These are phyloP conservation scores for Apium graveolens DNA, from an alignment of 129 eudicot genomes.

Conservation along the genomic window DNA sequence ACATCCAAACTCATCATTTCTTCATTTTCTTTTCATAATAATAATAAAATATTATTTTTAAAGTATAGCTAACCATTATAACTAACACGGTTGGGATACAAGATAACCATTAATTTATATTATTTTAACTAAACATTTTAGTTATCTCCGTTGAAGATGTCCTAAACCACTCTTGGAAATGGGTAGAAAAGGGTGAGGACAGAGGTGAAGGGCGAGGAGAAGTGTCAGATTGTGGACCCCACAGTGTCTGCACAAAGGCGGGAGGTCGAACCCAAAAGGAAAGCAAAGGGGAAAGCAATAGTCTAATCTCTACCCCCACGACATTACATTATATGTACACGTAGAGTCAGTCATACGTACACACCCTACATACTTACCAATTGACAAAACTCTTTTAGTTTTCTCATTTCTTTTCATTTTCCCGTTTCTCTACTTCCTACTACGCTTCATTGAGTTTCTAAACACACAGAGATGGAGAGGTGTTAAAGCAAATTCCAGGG, in stretches of 20 bases:
- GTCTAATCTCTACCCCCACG: neutral
- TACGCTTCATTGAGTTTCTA: neutral
- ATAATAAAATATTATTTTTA: too few species aligned
- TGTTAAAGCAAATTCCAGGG: neutral
- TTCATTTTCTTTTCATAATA: too few species aligned
- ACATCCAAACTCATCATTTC: too few species aligned
- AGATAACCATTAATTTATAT: too few species aligned
- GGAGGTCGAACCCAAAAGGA: neutral
- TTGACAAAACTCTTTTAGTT: neutral
- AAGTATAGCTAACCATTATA: too few species aligned
- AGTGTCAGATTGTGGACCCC: neutral
- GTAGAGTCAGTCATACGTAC: neutral
- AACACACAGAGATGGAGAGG: neutral
- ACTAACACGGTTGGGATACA: too few species aligned
- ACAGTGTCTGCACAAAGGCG: slow-evolving; percentile 1
- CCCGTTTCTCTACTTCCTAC: neutral
- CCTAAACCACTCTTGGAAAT: too few species aligned
- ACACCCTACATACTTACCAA: neutral
- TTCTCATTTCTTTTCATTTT: neutral
- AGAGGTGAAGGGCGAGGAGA: neutral
- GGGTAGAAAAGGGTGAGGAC: too few species aligned
- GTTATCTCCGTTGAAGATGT: too few species aligned
- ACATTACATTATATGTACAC: neutral
- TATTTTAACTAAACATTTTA: too few species aligned
- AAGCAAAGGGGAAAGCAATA: neutral